Conservation (phyloP, 768 basidiomycete species). For the Trametes coccinea region DNA sequence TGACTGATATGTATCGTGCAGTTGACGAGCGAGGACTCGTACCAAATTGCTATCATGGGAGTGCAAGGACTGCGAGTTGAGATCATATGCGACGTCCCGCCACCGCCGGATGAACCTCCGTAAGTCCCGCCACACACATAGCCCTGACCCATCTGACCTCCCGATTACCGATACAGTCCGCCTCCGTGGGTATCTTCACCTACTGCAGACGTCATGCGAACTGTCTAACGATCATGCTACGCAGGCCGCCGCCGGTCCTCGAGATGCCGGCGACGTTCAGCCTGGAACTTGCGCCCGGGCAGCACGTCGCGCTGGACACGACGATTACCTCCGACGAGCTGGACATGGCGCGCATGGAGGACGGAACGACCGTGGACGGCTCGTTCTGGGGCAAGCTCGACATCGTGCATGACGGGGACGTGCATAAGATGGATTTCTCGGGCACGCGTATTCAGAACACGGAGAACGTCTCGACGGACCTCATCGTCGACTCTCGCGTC, state of each 20-base stretch:
- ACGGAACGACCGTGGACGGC: constrained; percentile 83
- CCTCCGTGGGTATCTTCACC: constrained; percentile 48
- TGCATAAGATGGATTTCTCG: constrained; percentile 78
- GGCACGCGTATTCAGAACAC: constrained; percentile 71
- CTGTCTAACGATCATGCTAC: background rate
- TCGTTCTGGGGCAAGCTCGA: constrained; percentile 87
- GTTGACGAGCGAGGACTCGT: constrained; percentile 85
- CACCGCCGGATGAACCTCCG: constrained; percentile 82
- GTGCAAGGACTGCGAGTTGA: constrained; percentile 83
- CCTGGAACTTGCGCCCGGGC: constrained; percentile 77
- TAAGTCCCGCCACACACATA: constrained; percentile 40
- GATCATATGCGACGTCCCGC: constrained; percentile 82
- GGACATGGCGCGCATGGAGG: constrained; percentile 91
- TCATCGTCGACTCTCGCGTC: constrained; percentile 75
- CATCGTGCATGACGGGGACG: constrained; percentile 77
- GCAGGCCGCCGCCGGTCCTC: constrained; percentile 66
- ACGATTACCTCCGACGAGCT: constrained; percentile 76
- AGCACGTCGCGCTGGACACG: constrained; percentile 78
- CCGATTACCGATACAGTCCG: constrained; percentile 32
- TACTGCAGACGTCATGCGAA: background rate
- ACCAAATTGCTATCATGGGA: constrained; percentile 84
- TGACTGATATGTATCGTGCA: constrained; percentile 32
- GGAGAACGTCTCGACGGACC: constrained; percentile 63
- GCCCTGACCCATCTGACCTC: background rate
- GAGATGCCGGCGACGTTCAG: constrained; percentile 89